phyloP scores from a whole-genome alignment of 768 basidiomycete genomes.

The Lactifluus hygrophoroides region DNA sequence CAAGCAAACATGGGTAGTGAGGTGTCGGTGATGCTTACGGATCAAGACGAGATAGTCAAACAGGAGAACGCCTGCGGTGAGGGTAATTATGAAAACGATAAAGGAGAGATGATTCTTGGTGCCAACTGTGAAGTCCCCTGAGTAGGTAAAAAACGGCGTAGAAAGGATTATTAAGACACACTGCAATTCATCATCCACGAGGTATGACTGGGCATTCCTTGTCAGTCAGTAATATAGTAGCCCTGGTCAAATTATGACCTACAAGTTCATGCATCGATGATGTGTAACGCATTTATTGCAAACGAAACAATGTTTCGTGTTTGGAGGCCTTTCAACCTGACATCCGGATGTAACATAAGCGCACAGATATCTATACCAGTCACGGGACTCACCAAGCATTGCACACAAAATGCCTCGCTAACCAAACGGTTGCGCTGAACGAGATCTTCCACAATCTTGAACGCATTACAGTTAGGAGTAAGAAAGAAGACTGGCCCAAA shows the following conservation, averaged over 20 bases:
- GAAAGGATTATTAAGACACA: neutral
- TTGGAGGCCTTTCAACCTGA: neutral
- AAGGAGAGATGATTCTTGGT: conserved; percentile 2
- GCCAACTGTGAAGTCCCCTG: neutral
- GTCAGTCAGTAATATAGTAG: neutral
- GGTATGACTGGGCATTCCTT: neutral
- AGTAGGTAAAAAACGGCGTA: neutral
- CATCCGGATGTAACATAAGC: neutral
- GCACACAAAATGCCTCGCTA: neutral
- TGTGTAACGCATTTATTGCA: conserved; percentile 9
- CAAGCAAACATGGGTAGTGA: neutral
- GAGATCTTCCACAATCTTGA: neutral
- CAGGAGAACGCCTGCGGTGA: neutral
- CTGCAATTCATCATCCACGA: conserved; percentile 4
- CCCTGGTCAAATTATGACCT: neutral
- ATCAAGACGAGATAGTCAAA: conserved; percentile 8
- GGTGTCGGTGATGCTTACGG: neutral
- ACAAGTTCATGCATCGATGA: neutral
- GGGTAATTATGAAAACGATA: neutral
- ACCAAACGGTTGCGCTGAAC: neutral
- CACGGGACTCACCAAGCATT: neutral
- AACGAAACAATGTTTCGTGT: neutral
- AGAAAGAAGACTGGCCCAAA: neutral
- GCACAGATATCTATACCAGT: neutral
- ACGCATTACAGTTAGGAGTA: neutral